Percentiles rank a stretch among this genome's conserved stretches.
These are phyloP conservation scores for Parasitella parasitica DNA, from an alignment of 371 early-diverging fungal genomes.

Conservation along the genomic window DNA sequence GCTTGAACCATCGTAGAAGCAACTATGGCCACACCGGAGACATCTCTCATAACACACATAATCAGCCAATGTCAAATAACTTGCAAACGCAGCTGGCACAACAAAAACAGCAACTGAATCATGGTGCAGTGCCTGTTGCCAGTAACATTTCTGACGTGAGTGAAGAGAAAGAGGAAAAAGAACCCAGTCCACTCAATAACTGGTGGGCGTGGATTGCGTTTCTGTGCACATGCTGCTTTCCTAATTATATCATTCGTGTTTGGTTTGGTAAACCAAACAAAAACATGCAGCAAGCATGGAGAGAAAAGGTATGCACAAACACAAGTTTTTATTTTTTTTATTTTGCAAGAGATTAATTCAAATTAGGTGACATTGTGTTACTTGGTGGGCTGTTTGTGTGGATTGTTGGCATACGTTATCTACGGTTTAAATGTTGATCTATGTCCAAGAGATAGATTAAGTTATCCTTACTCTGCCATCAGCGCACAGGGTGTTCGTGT, in stretches of 20 bases:
- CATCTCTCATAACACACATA: background rate
- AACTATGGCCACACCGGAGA: background rate
- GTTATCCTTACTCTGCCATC: slow-evolving; percentile 29
- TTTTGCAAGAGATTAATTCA: background rate
- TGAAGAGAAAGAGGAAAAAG: slow-evolving; percentile 26
- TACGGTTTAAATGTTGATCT: slow-evolving; percentile 59
- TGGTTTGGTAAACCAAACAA: slow-evolving; percentile 45
- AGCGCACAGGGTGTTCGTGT: slow-evolving; percentile 22
- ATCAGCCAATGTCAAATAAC: slow-evolving; percentile 37
- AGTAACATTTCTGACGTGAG: slow-evolving; percentile 1
- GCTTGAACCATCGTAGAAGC: background rate
- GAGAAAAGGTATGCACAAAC: slow-evolving; percentile 56
- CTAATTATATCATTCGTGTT: slow-evolving; percentile 45
- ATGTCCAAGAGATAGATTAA: slow-evolving; percentile 36
- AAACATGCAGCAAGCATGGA: slow-evolving; percentile 65
- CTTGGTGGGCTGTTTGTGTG: slow-evolving; percentile 70
- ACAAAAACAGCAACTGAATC: slow-evolving; percentile 34
- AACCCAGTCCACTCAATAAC: slow-evolving; percentile 43
- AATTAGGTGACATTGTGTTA: slow-evolving; percentile 59
- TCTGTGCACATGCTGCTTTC: slow-evolving; percentile 55
- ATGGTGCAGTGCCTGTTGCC: slow-evolving; percentile 16
- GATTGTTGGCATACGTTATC: slow-evolving; percentile 68
- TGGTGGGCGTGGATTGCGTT: slow-evolving; percentile 56
- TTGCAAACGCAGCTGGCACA: slow-evolving; percentile 30
- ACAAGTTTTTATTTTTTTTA: too few relatives aligned